These are phyloP conservation scores for Penicillium rolfsii DNA, from an alignment of 2,329 filamentous ascomycete species.

Conservation along the genomic window DNA sequence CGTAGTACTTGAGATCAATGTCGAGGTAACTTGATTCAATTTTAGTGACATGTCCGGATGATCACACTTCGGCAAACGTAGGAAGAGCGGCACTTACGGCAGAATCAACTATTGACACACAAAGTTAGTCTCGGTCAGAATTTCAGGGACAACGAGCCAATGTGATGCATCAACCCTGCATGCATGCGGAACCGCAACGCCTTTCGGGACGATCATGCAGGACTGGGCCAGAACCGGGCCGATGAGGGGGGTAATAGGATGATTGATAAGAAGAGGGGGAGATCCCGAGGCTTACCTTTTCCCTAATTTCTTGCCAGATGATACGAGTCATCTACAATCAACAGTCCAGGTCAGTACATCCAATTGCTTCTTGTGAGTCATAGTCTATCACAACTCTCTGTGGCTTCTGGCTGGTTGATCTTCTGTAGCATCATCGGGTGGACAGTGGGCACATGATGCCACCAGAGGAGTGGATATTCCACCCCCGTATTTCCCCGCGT, in stretches of 20 bases:
- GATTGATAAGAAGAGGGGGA: constrained; percentile 15
- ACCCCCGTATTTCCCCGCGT: constrained; percentile 39
- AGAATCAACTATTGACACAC: constrained; percentile 69
- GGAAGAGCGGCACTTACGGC: constrained; percentile 57
- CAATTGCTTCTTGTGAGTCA: not conserved
- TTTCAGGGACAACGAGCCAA: not conserved
- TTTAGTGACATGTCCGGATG: constrained; percentile 24
- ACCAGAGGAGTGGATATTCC: not conserved
- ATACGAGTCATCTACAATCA: constrained; percentile 83
- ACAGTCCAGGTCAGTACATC: constrained; percentile 25
- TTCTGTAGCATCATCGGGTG: constrained; percentile 9
- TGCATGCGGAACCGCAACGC: constrained; percentile 12
- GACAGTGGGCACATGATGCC: constrained; percentile 29
- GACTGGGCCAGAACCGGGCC: constrained; percentile 9
- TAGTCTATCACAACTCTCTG: not conserved
- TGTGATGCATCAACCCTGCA: constrained; percentile 19
- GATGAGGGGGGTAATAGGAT: constrained; percentile 8
- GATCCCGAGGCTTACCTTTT: constrained; percentile 63
- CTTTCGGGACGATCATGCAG: constrained; percentile 22
- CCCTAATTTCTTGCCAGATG: constrained; percentile 99
- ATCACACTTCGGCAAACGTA: constrained; percentile 5
- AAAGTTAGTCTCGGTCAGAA: constrained; percentile 22
- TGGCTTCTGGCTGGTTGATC: not conserved
- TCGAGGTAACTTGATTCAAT: constrained; percentile 70
- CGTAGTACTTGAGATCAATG: constrained; percentile 98